A percentile compares a stretch with the other conserved stretches of the same genome.
Evolutionary conservation across 768 basidiomycete genomes (phyloP).

Genomic region (Mycena maculata): DNA sequence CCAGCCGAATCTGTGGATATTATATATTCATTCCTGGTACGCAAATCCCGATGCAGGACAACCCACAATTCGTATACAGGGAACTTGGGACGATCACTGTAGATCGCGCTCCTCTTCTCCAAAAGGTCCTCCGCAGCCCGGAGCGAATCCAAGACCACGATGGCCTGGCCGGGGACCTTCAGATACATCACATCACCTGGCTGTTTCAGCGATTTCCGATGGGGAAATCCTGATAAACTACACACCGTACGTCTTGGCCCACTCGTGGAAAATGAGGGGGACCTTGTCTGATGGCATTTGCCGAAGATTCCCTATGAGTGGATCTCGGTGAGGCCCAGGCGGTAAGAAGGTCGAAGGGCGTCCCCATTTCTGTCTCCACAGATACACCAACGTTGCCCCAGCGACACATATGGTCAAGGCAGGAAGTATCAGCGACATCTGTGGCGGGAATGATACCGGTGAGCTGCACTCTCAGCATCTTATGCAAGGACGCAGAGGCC

Average conservation of each 20-base stretch:
- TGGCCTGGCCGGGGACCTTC: conserved; percentile 41
- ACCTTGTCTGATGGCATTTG: conserved; percentile 20
- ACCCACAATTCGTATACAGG: conserved; percentile 38
- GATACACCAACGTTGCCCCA: too few relatives aligned
- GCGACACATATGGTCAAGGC: too few relatives aligned
- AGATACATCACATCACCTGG: conserved; percentile 41
- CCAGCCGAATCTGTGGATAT: conserved; percentile 36
- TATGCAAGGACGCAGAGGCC: too few relatives aligned
- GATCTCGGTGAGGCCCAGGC: conserved; percentile 23
- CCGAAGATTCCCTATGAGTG: conserved; percentile 22
- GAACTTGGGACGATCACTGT: conserved; percentile 40
- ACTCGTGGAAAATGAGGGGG: conserved; percentile 38
- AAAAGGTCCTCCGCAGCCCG: conserved; percentile 43
- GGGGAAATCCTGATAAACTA: not conserved
- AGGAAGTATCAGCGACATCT: too few relatives aligned
- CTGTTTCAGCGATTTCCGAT: not conserved
- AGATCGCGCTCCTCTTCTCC: conserved; percentile 41
- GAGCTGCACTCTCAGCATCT: too few relatives aligned
- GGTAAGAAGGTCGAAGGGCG: conserved; percentile 26
- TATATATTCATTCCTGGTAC: not conserved
- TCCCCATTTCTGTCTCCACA: too few relatives aligned
- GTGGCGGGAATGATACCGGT: too few relatives aligned
- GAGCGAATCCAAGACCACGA: conserved; percentile 39
- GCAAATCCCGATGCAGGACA: not conserved
- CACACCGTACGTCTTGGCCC: conserved; percentile 46